These are phyloP conservation scores for Ampelomyces quisqualis DNA, from an alignment of 2,329 filamentous ascomycete species.

Conservation along the genomic window DNA sequence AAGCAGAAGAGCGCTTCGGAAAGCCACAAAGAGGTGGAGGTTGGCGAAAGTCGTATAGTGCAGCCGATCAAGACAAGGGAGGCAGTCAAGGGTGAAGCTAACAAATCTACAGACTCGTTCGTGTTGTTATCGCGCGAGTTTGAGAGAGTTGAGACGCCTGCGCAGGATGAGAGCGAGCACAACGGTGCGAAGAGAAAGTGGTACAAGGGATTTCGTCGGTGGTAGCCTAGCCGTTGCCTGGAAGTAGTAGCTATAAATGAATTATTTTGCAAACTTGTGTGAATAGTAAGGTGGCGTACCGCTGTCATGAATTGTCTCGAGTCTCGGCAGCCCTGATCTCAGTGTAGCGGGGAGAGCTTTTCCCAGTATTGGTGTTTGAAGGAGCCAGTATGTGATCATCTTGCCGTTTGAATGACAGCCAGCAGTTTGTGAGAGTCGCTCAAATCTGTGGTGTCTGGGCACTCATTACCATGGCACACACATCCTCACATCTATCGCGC, in stretches of 20 bases:
- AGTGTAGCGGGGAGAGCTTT: no score
- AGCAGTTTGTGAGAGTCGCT: no score
- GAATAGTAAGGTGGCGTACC: no score
- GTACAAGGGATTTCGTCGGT: conserved; percentile 15
- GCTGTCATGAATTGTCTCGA: no score
- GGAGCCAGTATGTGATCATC: no score
- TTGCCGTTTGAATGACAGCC: no score
- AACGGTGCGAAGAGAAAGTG: conserved; percentile 13
- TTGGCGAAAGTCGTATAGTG: no score
- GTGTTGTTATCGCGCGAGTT: conserved; percentile 3
- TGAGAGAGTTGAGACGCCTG: conserved; percentile 4
- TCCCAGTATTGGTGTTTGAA: no score
- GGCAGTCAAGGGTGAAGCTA: neutral
- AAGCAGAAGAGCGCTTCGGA: conserved; percentile 4
- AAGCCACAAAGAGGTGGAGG: no score
- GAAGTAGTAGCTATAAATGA: no score
- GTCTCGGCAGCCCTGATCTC: no score
- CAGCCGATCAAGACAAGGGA: no score
- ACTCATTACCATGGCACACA: conserved; percentile 4
- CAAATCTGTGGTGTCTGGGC: neutral
- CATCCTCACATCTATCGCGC: conserved; percentile 4
- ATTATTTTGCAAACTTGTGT: neutral
- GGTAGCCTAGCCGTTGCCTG: neutral
- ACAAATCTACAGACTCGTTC: conserved; percentile 1
- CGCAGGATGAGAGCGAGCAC: neutral